Evolutionary conservation across 306 rosid genomes (phyloP).

Genomic region (Citrullus colocynthis): DNA sequence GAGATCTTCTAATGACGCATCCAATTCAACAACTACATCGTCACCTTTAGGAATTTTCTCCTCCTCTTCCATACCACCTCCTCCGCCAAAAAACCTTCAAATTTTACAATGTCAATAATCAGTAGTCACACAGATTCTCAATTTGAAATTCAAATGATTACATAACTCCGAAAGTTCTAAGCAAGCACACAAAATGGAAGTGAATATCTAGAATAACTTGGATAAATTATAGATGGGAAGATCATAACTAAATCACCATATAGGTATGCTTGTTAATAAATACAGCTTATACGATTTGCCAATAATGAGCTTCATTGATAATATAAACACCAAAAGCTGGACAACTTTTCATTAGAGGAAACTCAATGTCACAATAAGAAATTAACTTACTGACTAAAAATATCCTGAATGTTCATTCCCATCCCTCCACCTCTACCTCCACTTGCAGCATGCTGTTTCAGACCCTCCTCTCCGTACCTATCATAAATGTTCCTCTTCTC

Average conservation of each 20-base stretch:
- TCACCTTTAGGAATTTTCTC: slow-evolving; percentile 79
- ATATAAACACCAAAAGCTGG: background rate
- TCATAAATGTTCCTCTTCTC: slow-evolving; percentile 84
- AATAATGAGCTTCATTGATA: background rate
- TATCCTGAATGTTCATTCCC: slow-evolving; percentile 85
- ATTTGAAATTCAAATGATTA: background rate
- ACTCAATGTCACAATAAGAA: background rate
- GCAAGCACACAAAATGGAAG: background rate
- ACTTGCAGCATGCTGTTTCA: slow-evolving; percentile 91
- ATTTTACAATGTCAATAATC: background rate
- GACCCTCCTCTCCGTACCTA: slow-evolving; percentile 85
- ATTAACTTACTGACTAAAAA: slow-evolving; percentile 58
- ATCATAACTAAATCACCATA: background rate
- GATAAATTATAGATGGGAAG: background rate
- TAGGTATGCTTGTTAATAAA: background rate
- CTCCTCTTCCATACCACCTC: slow-evolving; percentile 66
- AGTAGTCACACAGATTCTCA: background rate
- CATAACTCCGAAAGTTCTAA: background rate
- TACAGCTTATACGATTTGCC: background rate
- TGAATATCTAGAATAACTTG: background rate
- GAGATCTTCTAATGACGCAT: slow-evolving; percentile 77
- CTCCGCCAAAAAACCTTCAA: slow-evolving; percentile 79
- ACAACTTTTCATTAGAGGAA: background rate
- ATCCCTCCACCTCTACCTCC: slow-evolving; percentile 77
- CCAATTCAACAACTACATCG: slow-evolving; percentile 73